Evolutionary conservation across 768 basidiomycete species (phyloP), one percentile per base, ranked within the genome.

Genomic region (Royoungia palumana): DNA sequence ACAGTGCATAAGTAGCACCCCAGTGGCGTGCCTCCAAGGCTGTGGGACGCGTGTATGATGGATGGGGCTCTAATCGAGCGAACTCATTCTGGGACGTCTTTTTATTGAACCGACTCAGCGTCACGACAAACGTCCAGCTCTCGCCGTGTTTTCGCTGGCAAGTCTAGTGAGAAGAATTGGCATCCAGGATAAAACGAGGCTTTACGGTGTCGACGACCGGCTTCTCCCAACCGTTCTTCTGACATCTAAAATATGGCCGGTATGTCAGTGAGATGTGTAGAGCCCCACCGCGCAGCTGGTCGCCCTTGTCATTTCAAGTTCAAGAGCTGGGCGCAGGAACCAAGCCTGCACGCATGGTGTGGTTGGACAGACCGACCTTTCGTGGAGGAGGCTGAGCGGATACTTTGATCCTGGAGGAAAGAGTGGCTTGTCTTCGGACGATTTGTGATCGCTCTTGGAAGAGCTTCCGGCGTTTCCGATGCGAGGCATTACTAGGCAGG

Each of bases 391-490:
- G 56, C 77, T 83, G 36, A 91, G 61, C 2, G 94, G 94, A 48
- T 81, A 87, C 70, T 96, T 95, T 54, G 79, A 94, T 17, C 91
- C 91, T 12, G 81, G 73, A 35, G 90, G 89, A 60, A 94, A 94
- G 30, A 94, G 69, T 1, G 85, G 77, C 47, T 78, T 80, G 28
- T 78, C 79, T 52, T 66, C 68, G 25, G 54, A 53, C 2, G 61
- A 47, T 44, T 48, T 30, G 36, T 10, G 12, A 8, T 64, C 47
- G 5, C 42, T 71, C 54, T 89, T 92, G 27, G 85, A 77, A 1
- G 88, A 88, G 58, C 90, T 94, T 41, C 91, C 89, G n/a, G 89
- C 87, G 65, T 92, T 91, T 37, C 92, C 92, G 44, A 93, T 89
- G 55, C 86, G 80, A 49, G 84, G 77, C 86, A 88, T 53, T n/a